Conservation (phyloP, 768 basidiomycete species). For the Phylloporus sp. region DNA sequence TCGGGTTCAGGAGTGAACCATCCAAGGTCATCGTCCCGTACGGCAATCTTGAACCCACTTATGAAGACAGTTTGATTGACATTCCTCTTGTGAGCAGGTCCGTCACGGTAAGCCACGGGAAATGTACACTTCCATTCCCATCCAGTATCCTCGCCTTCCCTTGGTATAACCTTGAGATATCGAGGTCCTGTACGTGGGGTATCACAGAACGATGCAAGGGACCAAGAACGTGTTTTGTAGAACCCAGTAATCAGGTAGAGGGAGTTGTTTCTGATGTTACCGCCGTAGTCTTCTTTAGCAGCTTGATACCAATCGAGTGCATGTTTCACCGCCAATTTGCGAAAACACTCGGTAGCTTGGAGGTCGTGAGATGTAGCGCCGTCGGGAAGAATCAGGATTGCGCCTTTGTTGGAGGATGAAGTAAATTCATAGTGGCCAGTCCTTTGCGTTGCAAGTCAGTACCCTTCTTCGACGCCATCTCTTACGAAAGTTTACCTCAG, state of each 20-base stretch:
- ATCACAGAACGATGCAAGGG: too few relatives aligned
- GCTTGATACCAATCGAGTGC: constrained; percentile 28
- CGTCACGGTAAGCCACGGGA: too few relatives aligned
- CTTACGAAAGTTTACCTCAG: too few relatives aligned
- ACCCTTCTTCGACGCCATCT: too few relatives aligned
- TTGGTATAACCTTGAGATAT: too few relatives aligned
- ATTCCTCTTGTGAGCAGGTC: too few relatives aligned
- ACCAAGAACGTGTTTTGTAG: constrained; percentile 22
- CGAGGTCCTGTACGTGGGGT: too few relatives aligned
- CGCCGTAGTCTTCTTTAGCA: constrained; percentile 13
- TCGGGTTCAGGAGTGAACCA: too few relatives aligned
- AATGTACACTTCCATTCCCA: too few relatives aligned
- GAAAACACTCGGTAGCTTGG: constrained; percentile 15
- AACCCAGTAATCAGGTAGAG: constrained; percentile 28
- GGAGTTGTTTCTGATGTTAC: constrained; percentile 17
- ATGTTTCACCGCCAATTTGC: constrained; percentile 17
- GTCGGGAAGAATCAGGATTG: constrained; percentile 30
- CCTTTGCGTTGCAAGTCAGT: too few relatives aligned
- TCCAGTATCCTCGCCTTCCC: too few relatives aligned
- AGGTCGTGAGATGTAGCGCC: constrained; percentile 24
- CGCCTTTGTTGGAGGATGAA: constrained; percentile 22
- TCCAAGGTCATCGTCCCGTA: too few relatives aligned
- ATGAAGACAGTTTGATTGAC: constrained; percentile 20
- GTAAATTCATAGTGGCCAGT: constrained; percentile 3
- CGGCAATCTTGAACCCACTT: constrained; percentile 20